Percentiles rank a stretch among this genome's conserved stretches.
Evolutionary conservation across 768 basidiomycete genomes (phyloP).

Genomic region (Russula compacta): DNA sequence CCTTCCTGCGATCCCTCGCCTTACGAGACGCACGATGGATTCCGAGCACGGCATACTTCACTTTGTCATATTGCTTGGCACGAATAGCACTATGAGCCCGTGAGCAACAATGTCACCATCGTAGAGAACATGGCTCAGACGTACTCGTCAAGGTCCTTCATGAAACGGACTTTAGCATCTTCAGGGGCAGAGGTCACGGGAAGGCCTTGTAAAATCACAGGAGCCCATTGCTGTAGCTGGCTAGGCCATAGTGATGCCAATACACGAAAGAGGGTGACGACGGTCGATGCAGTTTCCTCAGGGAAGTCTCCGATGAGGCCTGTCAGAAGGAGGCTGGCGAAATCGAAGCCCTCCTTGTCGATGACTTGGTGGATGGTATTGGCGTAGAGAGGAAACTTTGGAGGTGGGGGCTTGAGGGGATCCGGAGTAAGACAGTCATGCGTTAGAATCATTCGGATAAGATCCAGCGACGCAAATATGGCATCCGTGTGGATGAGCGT

Average conservation of each 20-base stretch:
- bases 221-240: conserved; percentile 65
- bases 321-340: conserved; percentile 58
- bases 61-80: conserved; percentile 61
- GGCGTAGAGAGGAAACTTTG: conserved; percentile 56
- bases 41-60: conserved; percentile 66
- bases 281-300: conserved; percentile 65
- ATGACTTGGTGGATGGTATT: conserved; percentile 51
- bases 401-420: conserved; percentile 36
- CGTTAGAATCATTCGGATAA: conserved; percentile 64
- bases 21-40: conserved; percentile 71
- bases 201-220: conserved; percentile 59
- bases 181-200: conserved; percentile 51
- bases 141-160: conserved; percentile 67
- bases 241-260: conserved; percentile 58
- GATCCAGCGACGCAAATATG: conserved; percentile 72
- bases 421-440: conserved; percentile 57
- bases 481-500: conserved; percentile 78
- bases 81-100: conserved; percentile 49
- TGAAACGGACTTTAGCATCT: conserved; percentile 60
- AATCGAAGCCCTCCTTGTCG: conserved; percentile 61
- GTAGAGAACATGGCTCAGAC: conserved; percentile 25
- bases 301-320: conserved; percentile 86
- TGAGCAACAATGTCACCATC: conserved; percentile 9
- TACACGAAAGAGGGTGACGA: conserved; percentile 71
- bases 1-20: conserved; percentile 52